Evolutionary conservation across 148 eudicot genomes (phyloP), one percentile per base, ranked within the genome.

Genomic region (Persicaria maculosa): DNA sequence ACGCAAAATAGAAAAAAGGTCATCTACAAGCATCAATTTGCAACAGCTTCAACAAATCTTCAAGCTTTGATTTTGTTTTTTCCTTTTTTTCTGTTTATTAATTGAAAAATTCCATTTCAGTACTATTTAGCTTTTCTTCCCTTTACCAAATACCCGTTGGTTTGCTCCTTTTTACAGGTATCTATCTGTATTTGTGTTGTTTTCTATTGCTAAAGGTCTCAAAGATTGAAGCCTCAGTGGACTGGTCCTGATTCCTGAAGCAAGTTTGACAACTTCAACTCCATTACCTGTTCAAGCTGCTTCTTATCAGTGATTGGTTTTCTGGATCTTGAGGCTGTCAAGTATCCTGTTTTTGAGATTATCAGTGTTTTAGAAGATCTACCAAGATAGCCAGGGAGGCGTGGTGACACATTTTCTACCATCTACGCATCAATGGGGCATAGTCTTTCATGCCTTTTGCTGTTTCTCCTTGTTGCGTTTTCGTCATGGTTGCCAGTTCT

Each of bases 391-490:
- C 48, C 45, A 15, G 57, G 61, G 61, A 16, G 50, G 9, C 22
- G n/a, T 69, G 50, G 50, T 69, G 44, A 22, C 72, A 8, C 72
- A 44, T 44, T 69, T 69, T 16, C 72, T 44, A 44, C 50, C 19
- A 47, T 20, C 20, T 47, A 50, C 47, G 77, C 77, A 74, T 80
- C 82, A 50, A 84, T 84, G 87, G 81, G 83, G 81, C 81, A 76
- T 82, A 80, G 54, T 47, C 50, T 69, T 47, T 79, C 78, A 68
- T 77, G 80, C 74, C 79, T 84, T 74, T 47, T 55, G 80, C 73
- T 86, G 86, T 84, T 86, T 78, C 75, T 80, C 43, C 64, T 88
- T 75, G 50, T 87, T 1, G 19, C 82, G 55, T 77, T 79, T 79
- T 67, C 79, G 7, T 81, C 82, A 8, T 78, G 83, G 77, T 75